phyloP scores from a whole-genome alignment of 2,329 filamentous ascomycete genomes.

The Fulvia fulva region DNA sequence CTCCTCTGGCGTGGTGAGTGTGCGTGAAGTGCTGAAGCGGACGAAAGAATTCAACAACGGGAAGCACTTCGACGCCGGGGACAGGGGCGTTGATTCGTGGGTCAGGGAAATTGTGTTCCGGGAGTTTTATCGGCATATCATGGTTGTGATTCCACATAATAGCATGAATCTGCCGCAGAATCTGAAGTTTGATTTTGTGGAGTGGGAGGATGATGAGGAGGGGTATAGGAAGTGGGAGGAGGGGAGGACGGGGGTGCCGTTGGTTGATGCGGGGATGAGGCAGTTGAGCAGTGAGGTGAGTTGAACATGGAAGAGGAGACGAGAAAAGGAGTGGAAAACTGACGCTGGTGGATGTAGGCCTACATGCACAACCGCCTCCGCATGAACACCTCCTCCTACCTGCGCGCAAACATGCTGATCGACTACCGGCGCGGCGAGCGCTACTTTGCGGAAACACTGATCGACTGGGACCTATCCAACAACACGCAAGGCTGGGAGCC shows the following conservation, averaged over 20 bases:
- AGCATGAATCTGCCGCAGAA: constrained; percentile 51
- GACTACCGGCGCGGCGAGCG: constrained; percentile 49
- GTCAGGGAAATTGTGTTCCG: constrained; percentile 51
- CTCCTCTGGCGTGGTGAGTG: constrained; percentile 42
- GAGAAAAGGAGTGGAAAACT: not conserved
- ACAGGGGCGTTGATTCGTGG: constrained; percentile 40
- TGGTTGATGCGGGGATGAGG: constrained; percentile 51
- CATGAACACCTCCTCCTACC: constrained; percentile 49
- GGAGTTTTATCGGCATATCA: constrained; percentile 49
- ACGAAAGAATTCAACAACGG: constrained; percentile 41
- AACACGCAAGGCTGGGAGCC: constrained; percentile 54
- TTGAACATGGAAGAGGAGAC: not conserved
- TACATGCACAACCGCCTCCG: constrained; percentile 53
- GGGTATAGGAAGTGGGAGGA: constrained; percentile 49
- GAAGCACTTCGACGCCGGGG: constrained; percentile 42
- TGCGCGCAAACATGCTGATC: constrained; percentile 48
- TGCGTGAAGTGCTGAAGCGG: constrained; percentile 44
- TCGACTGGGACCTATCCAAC: constrained; percentile 48
- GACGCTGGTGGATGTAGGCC: constrained; percentile 18
- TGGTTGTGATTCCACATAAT: constrained; percentile 45
- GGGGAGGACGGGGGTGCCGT: constrained; percentile 46
- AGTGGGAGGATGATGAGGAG: constrained; percentile 50
- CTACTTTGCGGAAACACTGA: constrained; percentile 49
- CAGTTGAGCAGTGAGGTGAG: constrained; percentile 44
- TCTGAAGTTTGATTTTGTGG: constrained; percentile 49